Conservation (phyloP, 257 asterid genomes). For the Verbascum thapsus region DNA sequence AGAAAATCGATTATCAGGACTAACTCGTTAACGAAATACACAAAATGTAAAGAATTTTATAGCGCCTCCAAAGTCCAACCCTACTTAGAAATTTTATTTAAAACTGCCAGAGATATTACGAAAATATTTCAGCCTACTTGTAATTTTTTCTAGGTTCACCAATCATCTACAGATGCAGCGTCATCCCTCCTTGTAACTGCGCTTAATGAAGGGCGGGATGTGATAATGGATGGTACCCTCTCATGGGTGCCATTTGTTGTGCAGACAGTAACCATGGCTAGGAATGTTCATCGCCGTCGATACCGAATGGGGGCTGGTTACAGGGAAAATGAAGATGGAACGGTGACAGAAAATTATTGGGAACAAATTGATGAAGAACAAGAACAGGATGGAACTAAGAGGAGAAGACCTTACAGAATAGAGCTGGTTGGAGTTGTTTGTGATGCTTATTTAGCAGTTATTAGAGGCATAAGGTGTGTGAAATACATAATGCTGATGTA, state of each 20-base stretch:
- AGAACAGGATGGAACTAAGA: slow-evolving; percentile 55
- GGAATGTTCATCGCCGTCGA: slow-evolving; percentile 78
- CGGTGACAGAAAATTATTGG: slow-evolving; percentile 78
- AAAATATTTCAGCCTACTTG: background rate
- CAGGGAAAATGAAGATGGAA: slow-evolving; percentile 58
- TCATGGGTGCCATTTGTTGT: slow-evolving; percentile 92
- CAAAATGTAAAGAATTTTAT: background rate
- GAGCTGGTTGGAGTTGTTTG: slow-evolving; percentile 92
- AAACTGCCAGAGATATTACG: background rate
- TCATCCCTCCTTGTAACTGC: slow-evolving; percentile 95
- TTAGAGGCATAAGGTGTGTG: slow-evolving; percentile 79
- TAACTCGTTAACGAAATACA: background rate
- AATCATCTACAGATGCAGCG: slow-evolving; percentile 95
- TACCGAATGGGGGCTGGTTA: slow-evolving; percentile 93
- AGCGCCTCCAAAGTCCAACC: no score
- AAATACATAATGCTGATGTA: background rate
- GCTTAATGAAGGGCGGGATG: slow-evolving; percentile 87
- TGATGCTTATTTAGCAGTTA: slow-evolving; percentile 85
- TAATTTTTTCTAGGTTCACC: slow-evolving; percentile 66
- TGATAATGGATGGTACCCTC: slow-evolving; percentile 94
- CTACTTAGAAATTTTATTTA: background rate
- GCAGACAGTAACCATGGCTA: slow-evolving; percentile 89
- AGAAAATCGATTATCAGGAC: background rate
- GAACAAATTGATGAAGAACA: slow-evolving; percentile 81
- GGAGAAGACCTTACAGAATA: slow-evolving; percentile 82